These are phyloP conservation scores for Phialophora macrospora DNA, from an alignment of 2,329 filamentous ascomycete species.

Conservation along the genomic window DNA sequence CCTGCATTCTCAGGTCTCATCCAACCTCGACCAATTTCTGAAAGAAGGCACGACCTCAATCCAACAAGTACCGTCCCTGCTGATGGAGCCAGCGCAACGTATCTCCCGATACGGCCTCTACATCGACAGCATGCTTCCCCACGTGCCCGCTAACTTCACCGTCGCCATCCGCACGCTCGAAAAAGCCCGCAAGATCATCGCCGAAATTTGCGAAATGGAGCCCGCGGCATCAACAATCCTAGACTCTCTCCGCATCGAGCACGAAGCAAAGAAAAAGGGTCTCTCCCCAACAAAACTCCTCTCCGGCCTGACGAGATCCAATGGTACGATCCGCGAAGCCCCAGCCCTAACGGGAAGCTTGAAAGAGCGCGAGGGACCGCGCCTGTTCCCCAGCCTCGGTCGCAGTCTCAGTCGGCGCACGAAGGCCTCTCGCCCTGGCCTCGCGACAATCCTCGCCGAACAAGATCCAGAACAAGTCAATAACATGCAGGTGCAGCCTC, in stretches of 20 bases:
- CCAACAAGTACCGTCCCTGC: conserved; percentile 83
- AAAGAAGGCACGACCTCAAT: conserved; percentile 73
- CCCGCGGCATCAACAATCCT: conserved; percentile 59
- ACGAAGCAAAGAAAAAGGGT: conserved; percentile 35
- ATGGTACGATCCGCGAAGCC: conserved; percentile 36
- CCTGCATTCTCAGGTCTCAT: conserved; percentile 84
- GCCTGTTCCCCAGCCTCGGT: conserved; percentile 37
- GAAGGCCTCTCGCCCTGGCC: conserved; percentile 31
- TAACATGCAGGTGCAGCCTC: conserved; percentile 26
- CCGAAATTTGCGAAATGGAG: conserved; percentile 95
- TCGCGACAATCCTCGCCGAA: conserved; percentile 36
- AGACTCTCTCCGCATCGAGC: conserved; percentile 39
- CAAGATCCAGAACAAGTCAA: conserved; percentile 38
- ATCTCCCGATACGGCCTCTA: conserved; percentile 93
- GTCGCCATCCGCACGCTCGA: conserved; percentile 65
- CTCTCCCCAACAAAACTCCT: conserved; percentile 39
- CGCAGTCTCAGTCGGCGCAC: conserved; percentile 36
- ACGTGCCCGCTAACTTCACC: conserved; percentile 36
- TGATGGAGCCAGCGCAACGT: conserved; percentile 95
- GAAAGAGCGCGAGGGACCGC: conserved; percentile 34
- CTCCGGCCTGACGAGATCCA: conserved; percentile 35
- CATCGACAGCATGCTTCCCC: conserved; percentile 79
- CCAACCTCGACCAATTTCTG: conserved; percentile 77
- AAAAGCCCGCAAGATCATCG: conserved; percentile 89
- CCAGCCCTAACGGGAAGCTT: conserved; percentile 35